Evolutionary conservation across 345 rosid genomes (phyloP).

Genomic region (Salix koriyanagi): DNA sequence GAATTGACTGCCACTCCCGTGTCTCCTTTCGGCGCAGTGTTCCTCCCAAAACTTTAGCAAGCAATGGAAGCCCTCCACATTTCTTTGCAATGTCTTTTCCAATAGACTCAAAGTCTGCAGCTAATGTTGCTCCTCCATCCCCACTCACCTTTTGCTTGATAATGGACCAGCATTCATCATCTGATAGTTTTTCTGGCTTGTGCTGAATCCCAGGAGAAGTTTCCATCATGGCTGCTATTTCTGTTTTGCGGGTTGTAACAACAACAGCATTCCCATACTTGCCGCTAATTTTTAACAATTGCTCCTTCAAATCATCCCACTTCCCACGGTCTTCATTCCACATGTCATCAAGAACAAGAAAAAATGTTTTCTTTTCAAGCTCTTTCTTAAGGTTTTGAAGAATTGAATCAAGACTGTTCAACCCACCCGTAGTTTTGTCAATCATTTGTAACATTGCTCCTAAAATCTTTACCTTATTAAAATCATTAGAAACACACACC

Average conservation of each 20-base stretch:
- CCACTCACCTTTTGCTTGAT: too few species aligned
- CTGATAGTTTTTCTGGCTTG: too few species aligned
- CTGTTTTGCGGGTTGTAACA: constrained; percentile 12
- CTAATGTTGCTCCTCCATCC: too few species aligned
- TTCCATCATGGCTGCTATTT: too few species aligned
- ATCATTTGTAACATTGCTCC: background rate
- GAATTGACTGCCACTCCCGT: constrained; percentile 11
- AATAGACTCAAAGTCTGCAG: constrained; percentile 1
- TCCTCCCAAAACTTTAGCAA: background rate
- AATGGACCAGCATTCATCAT: too few species aligned
- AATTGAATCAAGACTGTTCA: background rate
- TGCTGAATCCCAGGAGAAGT: too few species aligned
- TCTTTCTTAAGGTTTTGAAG: background rate
- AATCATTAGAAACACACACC: too few species aligned
- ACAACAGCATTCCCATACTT: constrained; percentile 5
- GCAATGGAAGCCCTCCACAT: too few species aligned
- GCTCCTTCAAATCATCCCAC: constrained; percentile 11
- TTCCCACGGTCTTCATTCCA: constrained; percentile 5
- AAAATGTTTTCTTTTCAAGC: constrained; percentile 4
- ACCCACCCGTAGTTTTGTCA: background rate
- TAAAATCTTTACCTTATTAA: too few species aligned
- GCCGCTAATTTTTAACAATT: background rate
- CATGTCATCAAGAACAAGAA: constrained; percentile 24
- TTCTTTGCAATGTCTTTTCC: background rate
- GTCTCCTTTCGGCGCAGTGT: background rate